Evolutionary conservation across 495 filamentous ascomycete species (phyloP).

Genomic region (Penicillium turbatum): DNA sequence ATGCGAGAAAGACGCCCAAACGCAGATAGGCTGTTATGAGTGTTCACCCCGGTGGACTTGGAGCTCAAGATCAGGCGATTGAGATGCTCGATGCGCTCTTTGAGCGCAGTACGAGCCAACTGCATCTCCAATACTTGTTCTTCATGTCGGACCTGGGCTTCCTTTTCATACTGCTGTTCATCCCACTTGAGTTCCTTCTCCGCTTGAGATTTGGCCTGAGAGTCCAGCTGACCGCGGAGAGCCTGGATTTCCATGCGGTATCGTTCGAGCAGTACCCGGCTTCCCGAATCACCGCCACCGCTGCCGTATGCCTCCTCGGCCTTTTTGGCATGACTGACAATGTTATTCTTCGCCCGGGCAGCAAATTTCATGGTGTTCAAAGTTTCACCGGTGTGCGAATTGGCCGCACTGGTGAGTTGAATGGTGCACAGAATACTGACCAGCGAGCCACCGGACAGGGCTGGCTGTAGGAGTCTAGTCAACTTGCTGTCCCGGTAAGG

Average conservation of each 20-base stretch:
- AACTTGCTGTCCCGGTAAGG: conserved; percentile 97
- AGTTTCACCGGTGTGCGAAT: conserved; percentile 76
- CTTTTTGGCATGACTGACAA: conserved; percentile 93
- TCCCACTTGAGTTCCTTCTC: conserved; percentile 64
- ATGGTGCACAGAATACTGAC: conserved; percentile 97
- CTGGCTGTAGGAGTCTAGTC: conserved; percentile 86
- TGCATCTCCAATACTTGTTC: conserved; percentile 99
- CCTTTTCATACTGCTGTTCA: conserved; percentile 70
- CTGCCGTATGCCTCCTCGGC: conserved; percentile 81
- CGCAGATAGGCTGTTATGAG: conserved; percentile 63
- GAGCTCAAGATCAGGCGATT: conserved; percentile 94
- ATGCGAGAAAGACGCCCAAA: conserved; percentile 66
- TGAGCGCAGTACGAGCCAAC: conserved; percentile 87
- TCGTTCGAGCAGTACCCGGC: conserved; percentile 81
- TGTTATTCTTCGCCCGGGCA: conserved; percentile 93
- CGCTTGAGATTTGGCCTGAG: conserved; percentile 64
- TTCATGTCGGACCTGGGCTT: conserved; percentile 80
- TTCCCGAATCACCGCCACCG: conserved; percentile 70
- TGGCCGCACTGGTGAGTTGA: conserved; percentile 64
- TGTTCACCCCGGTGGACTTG: conserved; percentile 91
- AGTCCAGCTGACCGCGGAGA: conserved; percentile 75
- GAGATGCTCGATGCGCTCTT: conserved; percentile 95
- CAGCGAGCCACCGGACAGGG: conserved; percentile 86
- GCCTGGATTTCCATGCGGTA: conserved; percentile 93
- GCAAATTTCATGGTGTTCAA: conserved; percentile 97